Base-by-base conservation (phyloP, 352 stramenopile species). In the Phytopythium mirpurense region DNA sequence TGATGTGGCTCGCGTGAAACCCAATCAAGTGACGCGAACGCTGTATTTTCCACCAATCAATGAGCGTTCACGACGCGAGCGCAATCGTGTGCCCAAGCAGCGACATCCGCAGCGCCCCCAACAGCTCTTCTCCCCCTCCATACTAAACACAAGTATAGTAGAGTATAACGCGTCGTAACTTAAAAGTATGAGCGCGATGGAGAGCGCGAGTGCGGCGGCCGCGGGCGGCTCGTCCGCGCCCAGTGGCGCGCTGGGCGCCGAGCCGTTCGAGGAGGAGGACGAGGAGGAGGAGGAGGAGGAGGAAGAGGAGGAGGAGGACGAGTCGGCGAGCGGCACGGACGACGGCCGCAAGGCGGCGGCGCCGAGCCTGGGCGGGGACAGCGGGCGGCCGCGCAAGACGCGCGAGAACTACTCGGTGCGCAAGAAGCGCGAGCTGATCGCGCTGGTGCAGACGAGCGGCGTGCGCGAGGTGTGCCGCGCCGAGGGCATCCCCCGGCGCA, bases 381-480 rank as follows among this genome's bases (percentile, higher is more conserved):
- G 8, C 14, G 29, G 29, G 11, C 45, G 53, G 57, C 67, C 43
- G 10, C 67, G 63, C 24, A 48, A 46, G 11, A 60, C 65, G 38
- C 63, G 67, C 19, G 38, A 62, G 21, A 72, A 75, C 42, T 75
- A 72, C 57, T 75, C 67, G 15, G 67, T 75, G 40, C 66, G 66
- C 42, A 72, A 75, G 48, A 75, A 75, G 57, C 67, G 67, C 31
- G 67, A 75, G 55, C 67, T 75, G 36, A 75, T 75, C 43, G 67
- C 67, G 12, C 35, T 72, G 38, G 67, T 63, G 21, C 56, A 75
- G 37, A 46, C 65, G 2, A 65, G 54, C 24, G 67, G 67, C 15
- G 60, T 75, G 26, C 63, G 67, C 5, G 67, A 75, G 40, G 67
- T 75, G 16, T 75, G 67, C 31, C 51, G 60, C 49, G 63, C 63